Conservation (phyloP, 805 yeast species). For the Pichia phayaonensis region DNA sequence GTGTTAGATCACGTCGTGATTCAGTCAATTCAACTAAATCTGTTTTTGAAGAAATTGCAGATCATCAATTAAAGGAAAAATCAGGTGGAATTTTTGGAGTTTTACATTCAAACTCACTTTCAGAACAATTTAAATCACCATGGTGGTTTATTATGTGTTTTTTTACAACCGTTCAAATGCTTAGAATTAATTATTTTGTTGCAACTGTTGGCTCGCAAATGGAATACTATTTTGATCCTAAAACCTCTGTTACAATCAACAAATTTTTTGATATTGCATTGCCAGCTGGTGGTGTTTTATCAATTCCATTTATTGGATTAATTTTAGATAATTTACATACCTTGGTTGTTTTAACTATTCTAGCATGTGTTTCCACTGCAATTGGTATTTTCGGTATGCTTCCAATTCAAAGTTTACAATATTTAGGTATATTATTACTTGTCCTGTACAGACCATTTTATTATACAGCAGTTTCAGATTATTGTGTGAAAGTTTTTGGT, state of each 20-base stretch:
- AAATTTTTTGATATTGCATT: constrained; percentile 77
- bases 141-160: constrained; percentile 77
- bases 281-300: constrained; percentile 80
- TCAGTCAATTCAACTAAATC: constrained; percentile 41
- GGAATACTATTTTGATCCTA: constrained; percentile 52
- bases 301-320: constrained; percentile 82
- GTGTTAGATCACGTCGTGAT: constrained; percentile 27
- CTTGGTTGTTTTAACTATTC: constrained; percentile 43
- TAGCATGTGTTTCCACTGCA: constrained; percentile 45
- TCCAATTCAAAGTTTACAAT: constrained; percentile 41
- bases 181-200: constrained; percentile 85
- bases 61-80: constrained; percentile 40
- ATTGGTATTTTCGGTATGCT: constrained; percentile 71
- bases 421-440: constrained; percentile 59
- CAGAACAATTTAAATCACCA: constrained; percentile 40
- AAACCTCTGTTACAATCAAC: constrained; percentile 50
- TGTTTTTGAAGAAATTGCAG: constrained; percentile 59
- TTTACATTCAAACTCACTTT: constrained; percentile 49
- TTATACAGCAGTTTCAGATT: constrained; percentile 88
- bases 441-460: constrained; percentile 87
- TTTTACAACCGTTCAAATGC: constrained; percentile 83
- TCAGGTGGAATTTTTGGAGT: constrained; percentile 73
- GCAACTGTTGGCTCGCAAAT: constrained; percentile 86
- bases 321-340: constrained; percentile 70
- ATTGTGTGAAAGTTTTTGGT: constrained; percentile 88